Conservation (phyloP, 371 early-diverging fungal genomes). For the Syncephalastrum monosporum region DNA sequence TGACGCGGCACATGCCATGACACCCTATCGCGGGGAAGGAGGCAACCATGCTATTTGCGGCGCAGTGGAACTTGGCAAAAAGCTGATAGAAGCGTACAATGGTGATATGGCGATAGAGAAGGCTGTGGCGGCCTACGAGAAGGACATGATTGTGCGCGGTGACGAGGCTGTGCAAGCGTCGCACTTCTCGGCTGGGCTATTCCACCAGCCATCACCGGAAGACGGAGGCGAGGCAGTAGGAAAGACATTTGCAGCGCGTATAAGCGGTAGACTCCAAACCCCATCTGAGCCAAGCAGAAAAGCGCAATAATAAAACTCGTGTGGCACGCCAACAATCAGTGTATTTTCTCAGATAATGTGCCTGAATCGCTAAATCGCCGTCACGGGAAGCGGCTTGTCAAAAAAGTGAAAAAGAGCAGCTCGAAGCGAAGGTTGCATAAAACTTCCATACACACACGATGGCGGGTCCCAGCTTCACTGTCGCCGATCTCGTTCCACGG, state of each 20-base stretch:
- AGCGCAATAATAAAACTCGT: too few relatives aligned
- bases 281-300: too few relatives aligned
- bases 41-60: slow-evolving; percentile 41
- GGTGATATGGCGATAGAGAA: slow-evolving; percentile 13
- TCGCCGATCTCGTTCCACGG: slow-evolving; percentile 61
- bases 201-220: too few relatives aligned
- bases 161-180: slow-evolving; percentile 27
- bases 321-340: too few relatives aligned
- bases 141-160: slow-evolving; percentile 28
- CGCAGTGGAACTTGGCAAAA: slow-evolving; percentile 17
- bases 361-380: too few relatives aligned
- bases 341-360: too few relatives aligned
- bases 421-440: too few relatives aligned
- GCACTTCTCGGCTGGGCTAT: slow-evolving; percentile 2
- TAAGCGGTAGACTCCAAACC: too few relatives aligned
- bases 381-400: too few relatives aligned
- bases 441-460: not conserved
- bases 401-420: too few relatives aligned
- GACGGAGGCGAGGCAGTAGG: too few relatives aligned
- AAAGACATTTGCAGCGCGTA: too few relatives aligned
- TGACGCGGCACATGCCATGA: slow-evolving; percentile 26
- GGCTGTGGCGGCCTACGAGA: slow-evolving; percentile 22
- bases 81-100: slow-evolving; percentile 13
- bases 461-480: slow-evolving; percentile 40
- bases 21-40: slow-evolving; percentile 24